phyloP scores from a whole-genome alignment of 1,139 yeast species.

The Scheffersomyces titani region DNA sequence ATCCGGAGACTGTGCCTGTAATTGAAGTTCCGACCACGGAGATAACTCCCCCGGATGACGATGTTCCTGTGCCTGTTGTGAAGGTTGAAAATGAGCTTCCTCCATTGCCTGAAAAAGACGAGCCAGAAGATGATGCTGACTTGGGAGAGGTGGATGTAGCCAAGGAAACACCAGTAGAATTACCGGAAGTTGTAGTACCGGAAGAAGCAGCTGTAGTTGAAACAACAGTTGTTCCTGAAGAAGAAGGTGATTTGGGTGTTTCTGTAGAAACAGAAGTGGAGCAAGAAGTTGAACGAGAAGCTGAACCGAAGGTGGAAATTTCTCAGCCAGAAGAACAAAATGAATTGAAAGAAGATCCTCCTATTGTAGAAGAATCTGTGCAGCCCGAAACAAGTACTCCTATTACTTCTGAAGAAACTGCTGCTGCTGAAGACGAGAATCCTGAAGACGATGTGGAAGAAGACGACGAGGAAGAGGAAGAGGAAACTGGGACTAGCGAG shows the following conservation, averaged over 20 bases:
- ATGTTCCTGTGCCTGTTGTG: constrained; percentile 15
- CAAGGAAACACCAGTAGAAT: constrained; percentile 3
- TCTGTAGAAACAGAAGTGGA: not conserved
- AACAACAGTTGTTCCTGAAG: constrained; percentile 3
- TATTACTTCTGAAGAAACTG: not conserved
- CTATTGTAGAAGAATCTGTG: constrained; percentile 2
- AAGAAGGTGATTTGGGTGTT: constrained; percentile 1
- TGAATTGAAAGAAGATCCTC: constrained; percentile 1
- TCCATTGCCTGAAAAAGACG: constrained; percentile 3
- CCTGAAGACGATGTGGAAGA: constrained; percentile 16
- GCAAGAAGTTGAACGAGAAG: not conserved
- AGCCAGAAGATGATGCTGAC: constrained; percentile 3
- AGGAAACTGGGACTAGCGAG: constrained; percentile 7
- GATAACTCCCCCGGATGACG: not conserved
- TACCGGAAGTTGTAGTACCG: not conserved
- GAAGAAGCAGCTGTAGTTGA: not conserved
- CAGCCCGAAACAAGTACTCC: constrained; percentile 3
- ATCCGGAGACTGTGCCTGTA: not conserved
- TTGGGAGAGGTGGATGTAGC: constrained; percentile 2
- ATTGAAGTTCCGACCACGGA: not conserved
- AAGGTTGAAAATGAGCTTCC: constrained; percentile 11
- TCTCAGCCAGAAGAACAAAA: not conserved
- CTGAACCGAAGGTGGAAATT: not conserved
- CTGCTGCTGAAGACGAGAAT: constrained; percentile 15
- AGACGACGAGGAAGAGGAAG: constrained; percentile 8